Evolutionary conservation across 441 rosid species (phyloP).

Genomic region (Rhodomyrtus psidioides): DNA sequence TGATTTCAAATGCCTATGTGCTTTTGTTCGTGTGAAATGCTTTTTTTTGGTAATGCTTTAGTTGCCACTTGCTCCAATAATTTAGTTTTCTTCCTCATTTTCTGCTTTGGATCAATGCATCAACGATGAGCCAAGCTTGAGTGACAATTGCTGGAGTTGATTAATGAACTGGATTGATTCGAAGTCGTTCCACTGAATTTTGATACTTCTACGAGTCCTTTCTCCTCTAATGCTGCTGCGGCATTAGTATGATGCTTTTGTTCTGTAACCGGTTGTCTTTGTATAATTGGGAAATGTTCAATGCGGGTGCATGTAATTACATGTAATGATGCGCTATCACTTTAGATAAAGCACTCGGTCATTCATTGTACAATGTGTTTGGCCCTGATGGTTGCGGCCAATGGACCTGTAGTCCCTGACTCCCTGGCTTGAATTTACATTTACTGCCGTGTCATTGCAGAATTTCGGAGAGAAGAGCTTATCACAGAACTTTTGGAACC

Average conservation of each 20-base stretch:
- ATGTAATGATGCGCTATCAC: neutral
- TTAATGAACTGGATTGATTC: neutral
- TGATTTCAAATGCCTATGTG: neutral
- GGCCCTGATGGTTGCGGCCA: neutral
- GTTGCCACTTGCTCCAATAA: neutral
- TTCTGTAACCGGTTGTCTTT: neutral
- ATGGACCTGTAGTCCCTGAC: neutral
- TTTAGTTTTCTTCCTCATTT: neutral
- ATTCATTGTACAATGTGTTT: neutral
- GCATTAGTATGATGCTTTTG: neutral
- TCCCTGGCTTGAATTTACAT: neutral
- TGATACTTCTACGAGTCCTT: neutral
- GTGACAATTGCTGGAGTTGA: neutral
- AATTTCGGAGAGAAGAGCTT: slow-evolving; percentile 57
- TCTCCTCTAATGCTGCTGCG: neutral
- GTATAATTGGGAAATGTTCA: neutral
- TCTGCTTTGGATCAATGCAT: neutral
- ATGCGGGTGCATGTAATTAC: neutral
- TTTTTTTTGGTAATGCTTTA: neutral
- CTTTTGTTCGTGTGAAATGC: neutral
- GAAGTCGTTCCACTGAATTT: neutral
- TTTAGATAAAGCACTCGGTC: neutral
- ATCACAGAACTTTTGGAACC: slow-evolving; percentile 48
- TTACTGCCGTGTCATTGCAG: slow-evolving; percentile 22
- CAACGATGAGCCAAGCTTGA: neutral